Percentiles rank a stretch among this genome's conserved stretches.
These are phyloP conservation scores for Penicillium sp. DNA, from an alignment of 2,329 filamentous ascomycete species.

Conservation along the genomic window DNA sequence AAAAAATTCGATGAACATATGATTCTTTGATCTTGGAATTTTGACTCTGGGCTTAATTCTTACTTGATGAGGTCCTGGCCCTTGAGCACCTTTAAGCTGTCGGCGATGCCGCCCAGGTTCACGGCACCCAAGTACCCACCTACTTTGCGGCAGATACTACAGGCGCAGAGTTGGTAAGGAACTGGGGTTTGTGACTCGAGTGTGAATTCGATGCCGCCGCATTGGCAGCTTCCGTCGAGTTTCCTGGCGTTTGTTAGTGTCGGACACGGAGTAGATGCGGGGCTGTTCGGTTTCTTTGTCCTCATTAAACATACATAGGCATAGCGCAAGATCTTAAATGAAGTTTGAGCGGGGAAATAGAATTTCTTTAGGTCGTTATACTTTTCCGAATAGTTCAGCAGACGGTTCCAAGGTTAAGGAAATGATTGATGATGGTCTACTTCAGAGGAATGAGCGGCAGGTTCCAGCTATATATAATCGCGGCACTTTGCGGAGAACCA, in stretches of 20 bases:
- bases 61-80: constrained; percentile 49
- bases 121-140: constrained; percentile 48
- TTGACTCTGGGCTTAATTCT: neutral
- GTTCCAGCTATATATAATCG: neutral
- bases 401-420: no score
- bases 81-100: constrained; percentile 44
- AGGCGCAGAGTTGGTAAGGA: constrained; percentile 52
- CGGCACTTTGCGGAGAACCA: neutral
- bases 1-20: neutral
- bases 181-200: constrained; percentile 49
- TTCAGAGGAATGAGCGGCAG: neutral
- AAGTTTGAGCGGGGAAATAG: no score
- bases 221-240: constrained; percentile 53
- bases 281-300: neutral
- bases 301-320: constrained; percentile 20
- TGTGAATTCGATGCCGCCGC: constrained; percentile 49
- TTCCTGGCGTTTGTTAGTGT: constrained; percentile 34
- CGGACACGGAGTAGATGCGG: neutral
- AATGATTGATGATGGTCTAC: neutral
- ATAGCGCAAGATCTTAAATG: neutral
- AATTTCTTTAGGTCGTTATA: no score
- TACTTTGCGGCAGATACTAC: constrained; percentile 52
- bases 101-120: constrained; percentile 48
- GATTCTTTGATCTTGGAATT: neutral
- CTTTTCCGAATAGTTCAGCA: neutral